Conservation (phyloP, 306 rosid species). For the Cyclanthera cordifolia region DNA sequence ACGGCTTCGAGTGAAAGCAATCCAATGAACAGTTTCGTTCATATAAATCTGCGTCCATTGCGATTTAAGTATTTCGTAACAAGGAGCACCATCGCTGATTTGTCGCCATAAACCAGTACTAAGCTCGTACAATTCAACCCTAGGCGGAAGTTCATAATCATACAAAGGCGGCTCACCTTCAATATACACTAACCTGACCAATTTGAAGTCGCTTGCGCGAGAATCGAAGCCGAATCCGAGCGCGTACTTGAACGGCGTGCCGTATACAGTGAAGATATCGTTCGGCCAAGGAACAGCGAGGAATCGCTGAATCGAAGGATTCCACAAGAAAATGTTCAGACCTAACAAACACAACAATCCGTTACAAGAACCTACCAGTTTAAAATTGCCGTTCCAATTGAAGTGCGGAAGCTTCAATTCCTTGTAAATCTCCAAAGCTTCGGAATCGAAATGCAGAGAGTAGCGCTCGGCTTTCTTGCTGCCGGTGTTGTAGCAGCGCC, state of each 20-base stretch:
- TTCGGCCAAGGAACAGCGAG: slow-evolving; percentile 14
- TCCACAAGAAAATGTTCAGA: slow-evolving; percentile 9
- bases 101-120: slow-evolving; percentile 12
- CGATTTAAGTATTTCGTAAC: slow-evolving; percentile 9
- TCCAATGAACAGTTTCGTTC: slow-evolving; percentile 13
- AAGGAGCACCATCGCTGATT: slow-evolving; percentile 1
- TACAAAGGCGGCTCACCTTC: not conserved
- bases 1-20: slow-evolving; percentile 1
- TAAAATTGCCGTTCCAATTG: slow-evolving; percentile 8
- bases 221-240: slow-evolving; percentile 20
- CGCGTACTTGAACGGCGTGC: slow-evolving; percentile 10
- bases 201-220: slow-evolving; percentile 5
- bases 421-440: not conserved
- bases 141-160: slow-evolving; percentile 10
- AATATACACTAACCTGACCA: slow-evolving; percentile 11
- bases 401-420: slow-evolving; percentile 5
- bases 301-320: slow-evolving; percentile 16
- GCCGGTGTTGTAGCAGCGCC: not conserved
- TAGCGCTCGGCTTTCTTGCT: slow-evolving; percentile 14
- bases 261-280: slow-evolving; percentile 5
- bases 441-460: slow-evolving; percentile 16
- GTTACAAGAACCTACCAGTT: slow-evolving; percentile 10
- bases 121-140: slow-evolving; percentile 5
- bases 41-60: slow-evolving; percentile 12
- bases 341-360: slow-evolving; percentile 17